Percentiles rank a stretch among this genome's conserved stretches.
phyloP scores from a whole-genome alignment of 768 basidiomycete genomes.

The Leccinum variicolor region DNA sequence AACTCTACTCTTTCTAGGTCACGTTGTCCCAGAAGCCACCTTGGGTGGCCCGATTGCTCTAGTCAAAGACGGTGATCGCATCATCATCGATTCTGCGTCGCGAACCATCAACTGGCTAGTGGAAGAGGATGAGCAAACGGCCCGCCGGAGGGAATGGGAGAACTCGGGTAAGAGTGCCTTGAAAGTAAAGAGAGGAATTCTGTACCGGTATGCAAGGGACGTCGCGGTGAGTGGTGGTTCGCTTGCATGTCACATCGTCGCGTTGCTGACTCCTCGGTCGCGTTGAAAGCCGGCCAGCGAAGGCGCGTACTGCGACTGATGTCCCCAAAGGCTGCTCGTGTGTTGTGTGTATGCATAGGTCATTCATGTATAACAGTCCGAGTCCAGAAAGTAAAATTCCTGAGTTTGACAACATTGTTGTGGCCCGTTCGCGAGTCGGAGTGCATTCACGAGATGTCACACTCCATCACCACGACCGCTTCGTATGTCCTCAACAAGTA shows the following conservation, averaged over 20 bases:
- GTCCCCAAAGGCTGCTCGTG: neutral
- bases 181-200: constrained; percentile 69
- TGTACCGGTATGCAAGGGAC: constrained; percentile 80
- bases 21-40: constrained; percentile 62
- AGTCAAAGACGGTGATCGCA: constrained; percentile 76
- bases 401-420: neutral
- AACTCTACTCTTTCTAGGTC: constrained; percentile 40
- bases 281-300: constrained; percentile 65
- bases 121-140: constrained; percentile 58
- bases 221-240: constrained; percentile 69
- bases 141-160: constrained; percentile 68
- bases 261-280: constrained; percentile 7
- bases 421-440: neutral
- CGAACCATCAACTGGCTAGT: constrained; percentile 73
- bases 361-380: constrained; percentile 4
- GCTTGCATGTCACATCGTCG: neutral
- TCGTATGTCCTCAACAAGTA: constrained; percentile 61
- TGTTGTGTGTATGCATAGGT: constrained; percentile 3
- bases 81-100: constrained; percentile 67
- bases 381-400: too few species aligned
- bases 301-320: constrained; percentile 80
- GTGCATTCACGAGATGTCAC: constrained; percentile 20
- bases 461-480: constrained; percentile 51
- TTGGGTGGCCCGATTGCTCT: constrained; percentile 87
- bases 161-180: constrained; percentile 57